Conservation (phyloP, 495 filamentous ascomycete species). For the Trichoderma parareesei region DNA sequence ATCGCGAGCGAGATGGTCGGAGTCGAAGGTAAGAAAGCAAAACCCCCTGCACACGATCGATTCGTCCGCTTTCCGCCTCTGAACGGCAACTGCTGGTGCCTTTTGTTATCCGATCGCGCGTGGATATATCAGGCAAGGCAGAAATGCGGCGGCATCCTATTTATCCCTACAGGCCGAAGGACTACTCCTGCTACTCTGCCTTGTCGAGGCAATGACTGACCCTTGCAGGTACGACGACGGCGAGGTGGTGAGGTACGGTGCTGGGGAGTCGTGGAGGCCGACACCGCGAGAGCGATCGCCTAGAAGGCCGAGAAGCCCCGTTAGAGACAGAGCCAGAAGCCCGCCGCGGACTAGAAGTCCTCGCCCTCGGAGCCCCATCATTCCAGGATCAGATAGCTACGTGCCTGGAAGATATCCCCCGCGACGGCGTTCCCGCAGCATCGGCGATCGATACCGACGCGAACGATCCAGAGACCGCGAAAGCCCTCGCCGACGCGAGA, state of each 20-base stretch:
- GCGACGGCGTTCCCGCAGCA: slow-evolving; percentile 9
- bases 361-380: slow-evolving; percentile 9
- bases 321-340: slow-evolving; percentile 24
- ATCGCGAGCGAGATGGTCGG: neutral
- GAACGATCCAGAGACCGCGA: slow-evolving; percentile 18
- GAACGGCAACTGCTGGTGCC: too few relatives aligned
- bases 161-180: too few relatives aligned
- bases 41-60: neutral
- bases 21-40: neutral
- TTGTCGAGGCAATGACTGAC: neutral
- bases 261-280: slow-evolving; percentile 49
- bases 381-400: slow-evolving; percentile 10
- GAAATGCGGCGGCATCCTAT: too few relatives aligned
- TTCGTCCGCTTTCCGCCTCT: neutral
- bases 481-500: slow-evolving; percentile 17
- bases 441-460: slow-evolving; percentile 11
- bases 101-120: neutral
- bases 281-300: slow-evolving; percentile 29
- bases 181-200: neutral
- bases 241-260: slow-evolving; percentile 46
- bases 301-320: slow-evolving; percentile 31
- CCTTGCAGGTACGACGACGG: slow-evolving; percentile 42
- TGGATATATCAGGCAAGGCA: too few relatives aligned
- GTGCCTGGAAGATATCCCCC: slow-evolving; percentile 11
- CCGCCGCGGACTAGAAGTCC: slow-evolving; percentile 8